These are phyloP conservation scores for Fusarium verrucosum DNA, from an alignment of 2,329 filamentous ascomycete genomes.

Conservation along the genomic window DNA sequence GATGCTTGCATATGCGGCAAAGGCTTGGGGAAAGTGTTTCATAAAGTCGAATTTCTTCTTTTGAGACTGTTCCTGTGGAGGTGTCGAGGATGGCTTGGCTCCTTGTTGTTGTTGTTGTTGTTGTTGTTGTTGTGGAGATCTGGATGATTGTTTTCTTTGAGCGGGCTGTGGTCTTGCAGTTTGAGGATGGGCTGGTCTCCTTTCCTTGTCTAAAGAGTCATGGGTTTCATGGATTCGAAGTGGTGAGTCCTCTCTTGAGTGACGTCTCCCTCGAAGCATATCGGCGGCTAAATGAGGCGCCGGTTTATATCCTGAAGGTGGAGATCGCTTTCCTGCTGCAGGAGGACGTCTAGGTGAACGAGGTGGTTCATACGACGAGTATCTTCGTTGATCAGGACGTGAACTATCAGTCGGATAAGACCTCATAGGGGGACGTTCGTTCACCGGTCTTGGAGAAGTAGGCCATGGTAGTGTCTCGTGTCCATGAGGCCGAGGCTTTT, in stretches of 20 bases:
- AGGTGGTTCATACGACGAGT: conserved; percentile 30
- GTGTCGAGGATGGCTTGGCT: neutral
- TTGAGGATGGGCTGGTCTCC: neutral
- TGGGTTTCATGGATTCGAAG: neutral
- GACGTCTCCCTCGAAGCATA: conserved; percentile 14
- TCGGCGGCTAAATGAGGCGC: conserved; percentile 18
- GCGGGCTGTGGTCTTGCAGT: neutral
- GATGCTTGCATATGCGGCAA: conserved; percentile 44
- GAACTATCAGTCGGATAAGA: conserved; percentile 31
- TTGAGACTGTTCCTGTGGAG: neutral
- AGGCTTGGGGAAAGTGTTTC: conserved; percentile 38
- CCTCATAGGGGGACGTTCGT: conserved; percentile 15
- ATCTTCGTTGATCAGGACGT: conserved; percentile 17
- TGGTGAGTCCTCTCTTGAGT: conserved; percentile 23
- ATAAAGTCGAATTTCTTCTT: conserved; percentile 28
- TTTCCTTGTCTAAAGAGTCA: neutral
- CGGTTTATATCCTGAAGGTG: conserved; percentile 18
- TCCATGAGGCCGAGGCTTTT: neutral
- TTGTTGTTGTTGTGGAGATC: neutral
- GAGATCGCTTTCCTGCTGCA: conserved; percentile 2
- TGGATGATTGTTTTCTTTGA: neutral
- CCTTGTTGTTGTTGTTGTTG: neutral
- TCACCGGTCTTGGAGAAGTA: neutral
- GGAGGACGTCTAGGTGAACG: conserved; percentile 13
- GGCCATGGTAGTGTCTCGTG: conserved; percentile 3